phyloP scores from a whole-genome alignment of 2,329 filamentous ascomycete species.

The Hymenoscyphus linearis region DNA sequence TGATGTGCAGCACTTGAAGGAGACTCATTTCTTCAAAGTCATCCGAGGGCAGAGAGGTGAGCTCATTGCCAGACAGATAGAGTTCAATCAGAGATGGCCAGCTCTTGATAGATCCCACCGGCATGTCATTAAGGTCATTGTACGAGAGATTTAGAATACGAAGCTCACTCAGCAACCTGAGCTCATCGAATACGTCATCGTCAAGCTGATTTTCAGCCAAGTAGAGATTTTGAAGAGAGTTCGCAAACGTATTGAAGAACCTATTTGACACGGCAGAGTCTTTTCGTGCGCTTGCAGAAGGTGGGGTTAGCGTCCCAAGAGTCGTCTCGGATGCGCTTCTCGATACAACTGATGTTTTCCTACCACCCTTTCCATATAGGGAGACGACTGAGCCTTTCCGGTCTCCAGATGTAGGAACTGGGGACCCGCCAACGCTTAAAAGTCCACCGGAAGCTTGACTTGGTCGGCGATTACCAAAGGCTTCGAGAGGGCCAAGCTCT shows the following conservation, averaged over 20 bases:
- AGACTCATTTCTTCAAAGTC: conserved; percentile 87
- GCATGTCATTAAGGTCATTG: conserved; percentile 90
- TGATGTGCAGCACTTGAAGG: conserved; percentile 87
- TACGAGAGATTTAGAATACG: conserved; percentile 90
- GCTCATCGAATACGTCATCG: conserved; percentile 91
- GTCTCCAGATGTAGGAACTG: conserved; percentile 52
- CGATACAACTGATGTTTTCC: conserved; percentile 80
- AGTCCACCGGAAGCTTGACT: conserved; percentile 78
- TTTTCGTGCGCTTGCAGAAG: conserved; percentile 62
- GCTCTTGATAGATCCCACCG: conserved; percentile 77
- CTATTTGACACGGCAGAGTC: conserved; percentile 82
- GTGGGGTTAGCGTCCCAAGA: conserved; percentile 36
- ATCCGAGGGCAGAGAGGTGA: conserved; percentile 86
- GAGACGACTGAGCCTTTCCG: conserved; percentile 84
- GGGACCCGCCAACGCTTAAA: conserved; percentile 70
- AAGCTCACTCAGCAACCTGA: conserved; percentile 75
- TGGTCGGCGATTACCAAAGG: conserved; percentile 62
- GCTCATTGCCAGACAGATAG: conserved; percentile 90
- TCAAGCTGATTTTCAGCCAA: conserved; percentile 91
- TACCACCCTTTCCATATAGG: conserved; percentile 68
- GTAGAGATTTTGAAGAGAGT: conserved; percentile 76
- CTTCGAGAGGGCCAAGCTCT: conserved; percentile 64
- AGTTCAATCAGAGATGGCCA: conserved; percentile 89
- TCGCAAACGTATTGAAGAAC: conserved; percentile 80
- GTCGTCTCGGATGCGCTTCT: conserved; percentile 51